Evolutionary conservation across 192 early-diverging fungal species (phyloP), one percentile per base, ranked within the genome.

Genomic region (Allomyces macrogynus): DNA sequence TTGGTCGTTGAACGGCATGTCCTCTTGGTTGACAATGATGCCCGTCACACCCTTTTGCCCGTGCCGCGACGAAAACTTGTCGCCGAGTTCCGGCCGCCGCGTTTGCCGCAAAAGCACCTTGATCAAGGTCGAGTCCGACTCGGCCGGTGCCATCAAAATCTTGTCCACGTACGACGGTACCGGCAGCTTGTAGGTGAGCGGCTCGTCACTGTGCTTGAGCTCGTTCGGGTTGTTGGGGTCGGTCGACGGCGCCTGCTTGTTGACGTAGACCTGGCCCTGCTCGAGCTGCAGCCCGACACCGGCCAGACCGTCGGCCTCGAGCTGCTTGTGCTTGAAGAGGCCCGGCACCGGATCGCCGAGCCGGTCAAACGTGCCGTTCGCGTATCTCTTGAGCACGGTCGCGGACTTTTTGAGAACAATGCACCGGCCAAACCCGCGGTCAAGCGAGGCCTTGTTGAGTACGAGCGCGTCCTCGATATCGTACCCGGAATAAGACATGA

Each of bases 381-480:
- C 76, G 74, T 98, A 95, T 63, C 86, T 80, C 69, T 91, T 88
- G 61, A 96, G 77, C 68, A 96, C 75, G 10, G 87, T 84, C 5
- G 84, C 73, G 67, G 85, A 91, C 75, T 94, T 98, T 67, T 92
- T 81, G 80, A 93, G 87, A 0, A 91, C 88, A 67, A 93, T 89
- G 75, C 92, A 95, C 62, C 95, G 84, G 64, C 91, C 93, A 76
- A 93, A 98, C 23, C 92, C 95, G 65, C 95, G 87, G 75, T 98
- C 93, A 18, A 98, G 70, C 22, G 89, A 91, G 9, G 87, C 80
- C 80, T 86, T 92, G 78, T 97, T 97, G 61, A 97, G 71, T 11
- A 97, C 89, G 69, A 97, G 72, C 12, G 95, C 92, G 86, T 98
- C 95, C 77, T 98, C 95, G 78, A 95, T 93, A 84, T 98, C 91